These are phyloP conservation scores for Chiua virens DNA, from an alignment of 768 basidiomycete genomes.

Conservation along the genomic window DNA sequence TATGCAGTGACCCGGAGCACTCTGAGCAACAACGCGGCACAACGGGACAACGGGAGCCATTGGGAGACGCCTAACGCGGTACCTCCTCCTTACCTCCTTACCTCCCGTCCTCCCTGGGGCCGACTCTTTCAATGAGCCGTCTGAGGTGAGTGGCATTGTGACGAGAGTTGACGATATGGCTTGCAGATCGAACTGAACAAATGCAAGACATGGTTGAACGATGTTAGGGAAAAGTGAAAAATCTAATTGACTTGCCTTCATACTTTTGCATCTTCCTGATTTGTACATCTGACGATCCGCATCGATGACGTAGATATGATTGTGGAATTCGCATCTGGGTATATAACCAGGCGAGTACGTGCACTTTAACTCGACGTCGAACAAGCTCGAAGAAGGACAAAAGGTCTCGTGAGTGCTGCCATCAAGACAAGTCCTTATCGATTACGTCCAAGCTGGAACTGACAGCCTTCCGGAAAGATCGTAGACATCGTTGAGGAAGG, in stretches of 20 bases:
- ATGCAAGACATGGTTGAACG: slow-evolving; percentile 22
- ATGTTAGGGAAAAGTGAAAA: slow-evolving; percentile 10
- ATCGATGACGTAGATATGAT: slow-evolving; percentile 10
- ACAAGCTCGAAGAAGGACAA: slow-evolving; percentile 33
- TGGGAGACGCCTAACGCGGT: slow-evolving; percentile 2
- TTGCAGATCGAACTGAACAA: slow-evolving; percentile 25
- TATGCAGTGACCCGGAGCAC: neutral
- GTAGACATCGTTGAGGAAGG: slow-evolving; percentile 40
- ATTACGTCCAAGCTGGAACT: slow-evolving; percentile 32
- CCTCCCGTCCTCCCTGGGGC: neutral
- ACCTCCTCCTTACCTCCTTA: slow-evolving; percentile 23
- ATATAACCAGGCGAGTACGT: neutral
- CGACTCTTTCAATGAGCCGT: slow-evolving; percentile 17
- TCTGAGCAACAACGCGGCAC: neutral
- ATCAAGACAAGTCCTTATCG: neutral
- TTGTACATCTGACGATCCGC: slow-evolving; percentile 6
- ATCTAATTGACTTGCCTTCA: neutral
- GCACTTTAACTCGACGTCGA: slow-evolving; percentile 5
- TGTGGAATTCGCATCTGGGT: too few species aligned
- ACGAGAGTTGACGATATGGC: slow-evolving; percentile 1
- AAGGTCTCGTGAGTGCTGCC: slow-evolving; percentile 33
- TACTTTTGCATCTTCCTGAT: slow-evolving; percentile 10
- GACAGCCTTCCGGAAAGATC: slow-evolving; percentile 36
- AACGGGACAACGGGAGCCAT: too few species aligned
- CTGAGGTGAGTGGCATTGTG: slow-evolving; percentile 10